Percentiles rank a stretch among this genome's conserved stretches.
Evolutionary conservation across 1,284 basidiomycete species (phyloP).

Genomic region (Sanghuangporus sanghuang): DNA sequence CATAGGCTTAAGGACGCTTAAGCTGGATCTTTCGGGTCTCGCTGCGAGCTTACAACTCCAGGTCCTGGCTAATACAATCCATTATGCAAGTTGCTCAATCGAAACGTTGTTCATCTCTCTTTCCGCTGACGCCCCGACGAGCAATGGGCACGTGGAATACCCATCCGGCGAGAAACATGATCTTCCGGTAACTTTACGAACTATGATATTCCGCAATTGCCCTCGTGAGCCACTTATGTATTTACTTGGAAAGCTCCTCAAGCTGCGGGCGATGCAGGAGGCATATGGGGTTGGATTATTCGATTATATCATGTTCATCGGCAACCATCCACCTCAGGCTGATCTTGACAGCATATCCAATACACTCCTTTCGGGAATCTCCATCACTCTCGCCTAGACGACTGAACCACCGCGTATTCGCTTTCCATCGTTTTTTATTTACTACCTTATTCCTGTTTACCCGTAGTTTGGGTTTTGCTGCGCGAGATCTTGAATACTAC

Average conservation of each 20-base stretch:
- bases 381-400: no score
- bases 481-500: no score
- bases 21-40: background rate
- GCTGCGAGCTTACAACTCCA: background rate
- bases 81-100: background rate
- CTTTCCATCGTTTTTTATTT: no score
- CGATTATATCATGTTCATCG: background rate
- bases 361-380: no score
- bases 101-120: background rate
- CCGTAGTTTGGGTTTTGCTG: no score
- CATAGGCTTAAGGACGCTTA: background rate
- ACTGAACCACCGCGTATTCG: no score
- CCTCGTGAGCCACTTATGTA: background rate
- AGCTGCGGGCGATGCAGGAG: background rate
- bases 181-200: background rate
- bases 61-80: background rate
- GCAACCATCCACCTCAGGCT: background rate
- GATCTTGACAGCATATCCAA: background rate
- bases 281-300: background rate
- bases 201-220: background rate
- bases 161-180: background rate
- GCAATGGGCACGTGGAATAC: background rate
- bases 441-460: no score
- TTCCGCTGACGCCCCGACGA: background rate
- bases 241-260: background rate